phyloP scores from a whole-genome alignment of 2,329 filamentous ascomycete genomes.

The Colletotrichum cuscutae region DNA sequence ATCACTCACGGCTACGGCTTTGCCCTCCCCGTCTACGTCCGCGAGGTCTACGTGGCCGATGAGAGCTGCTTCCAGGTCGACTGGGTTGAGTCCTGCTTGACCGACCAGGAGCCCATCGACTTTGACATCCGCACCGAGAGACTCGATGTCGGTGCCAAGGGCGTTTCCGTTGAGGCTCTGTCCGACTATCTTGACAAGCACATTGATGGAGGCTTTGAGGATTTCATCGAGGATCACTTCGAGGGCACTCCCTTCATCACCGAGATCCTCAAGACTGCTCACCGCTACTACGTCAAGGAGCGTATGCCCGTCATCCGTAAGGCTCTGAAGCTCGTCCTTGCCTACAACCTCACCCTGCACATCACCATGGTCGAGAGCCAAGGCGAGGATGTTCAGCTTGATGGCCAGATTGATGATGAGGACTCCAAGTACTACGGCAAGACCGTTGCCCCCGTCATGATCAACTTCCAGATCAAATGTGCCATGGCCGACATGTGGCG shows the following conservation, averaged over 20 bases:
- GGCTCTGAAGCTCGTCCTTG: conserved; percentile 91
- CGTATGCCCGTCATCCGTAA: conserved; percentile 92
- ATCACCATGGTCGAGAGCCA: conserved; percentile 94
- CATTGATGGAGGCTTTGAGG: conserved; percentile 90
- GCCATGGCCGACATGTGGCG: conserved; percentile 98
- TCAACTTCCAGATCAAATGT: conserved; percentile 99
- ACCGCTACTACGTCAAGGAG: conserved; percentile 91
- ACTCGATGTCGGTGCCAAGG: conserved; percentile 89
- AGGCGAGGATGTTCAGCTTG: conserved; percentile 79
- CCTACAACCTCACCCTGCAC: conserved; percentile 94
- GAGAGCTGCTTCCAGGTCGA: conserved; percentile 93
- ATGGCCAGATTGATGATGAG: conserved; percentile 87
- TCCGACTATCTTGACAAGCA: conserved; percentile 96
- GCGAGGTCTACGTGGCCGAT: conserved; percentile 91
- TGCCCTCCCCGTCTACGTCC: conserved; percentile 90
- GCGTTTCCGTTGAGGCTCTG: conserved; percentile 81
- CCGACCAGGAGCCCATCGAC: conserved; percentile 76
- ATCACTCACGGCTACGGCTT: conserved; percentile 97
- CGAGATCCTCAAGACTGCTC: conserved; percentile 94
- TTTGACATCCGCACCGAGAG: conserved; percentile 90
- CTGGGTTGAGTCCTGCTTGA: conserved; percentile 85
- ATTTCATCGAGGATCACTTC: conserved; percentile 95
- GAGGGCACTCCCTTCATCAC: conserved; percentile 95
- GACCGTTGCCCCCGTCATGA: conserved; percentile 95
- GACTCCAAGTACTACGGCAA: conserved; percentile 90